These are phyloP conservation scores for Plasmodium billcollinsi DNA, from an alignment of 169 alveolate genomes.

Conservation along the genomic window DNA sequence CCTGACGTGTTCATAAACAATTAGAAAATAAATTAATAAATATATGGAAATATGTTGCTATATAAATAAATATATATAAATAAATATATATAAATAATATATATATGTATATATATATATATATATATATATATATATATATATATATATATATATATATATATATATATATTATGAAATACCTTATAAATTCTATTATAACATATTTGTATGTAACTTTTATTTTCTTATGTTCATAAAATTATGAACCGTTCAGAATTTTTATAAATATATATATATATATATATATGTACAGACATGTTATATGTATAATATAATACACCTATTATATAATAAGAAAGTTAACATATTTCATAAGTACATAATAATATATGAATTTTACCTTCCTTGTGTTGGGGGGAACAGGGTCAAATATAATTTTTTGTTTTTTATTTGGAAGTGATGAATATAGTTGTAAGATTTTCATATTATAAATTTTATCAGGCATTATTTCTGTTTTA, in stretches of 20 bases:
- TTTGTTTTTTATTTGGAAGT: conserved; percentile 88
- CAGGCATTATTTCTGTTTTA: conserved; percentile 56
- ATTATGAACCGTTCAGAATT: neutral
- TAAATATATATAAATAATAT: neutral
- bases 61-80: neutral
- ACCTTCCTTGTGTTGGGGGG: conserved; percentile 77
- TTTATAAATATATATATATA: neutral
- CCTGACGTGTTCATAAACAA: conserved; percentile 17
- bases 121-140: neutral
- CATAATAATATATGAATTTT: neutral
- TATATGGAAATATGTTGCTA: neutral
- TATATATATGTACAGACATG: neutral
- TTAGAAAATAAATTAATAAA: neutral
- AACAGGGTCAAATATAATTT: conserved; percentile 89
- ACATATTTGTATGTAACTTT: too few species aligned
- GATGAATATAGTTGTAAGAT: conserved; percentile 85
- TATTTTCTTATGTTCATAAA: too few species aligned
- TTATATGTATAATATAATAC: too few species aligned
- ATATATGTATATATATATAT: neutral
- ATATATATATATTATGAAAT: neutral
- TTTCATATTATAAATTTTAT: conserved; percentile 64
- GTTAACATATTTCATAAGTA: too few species aligned
- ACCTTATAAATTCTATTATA: too few species aligned
- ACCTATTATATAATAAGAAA: too few species aligned
- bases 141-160: neutral